Evolutionary conservation across 768 basidiomycete genomes (phyloP).

Genomic region (Mycena kentingensis): DNA sequence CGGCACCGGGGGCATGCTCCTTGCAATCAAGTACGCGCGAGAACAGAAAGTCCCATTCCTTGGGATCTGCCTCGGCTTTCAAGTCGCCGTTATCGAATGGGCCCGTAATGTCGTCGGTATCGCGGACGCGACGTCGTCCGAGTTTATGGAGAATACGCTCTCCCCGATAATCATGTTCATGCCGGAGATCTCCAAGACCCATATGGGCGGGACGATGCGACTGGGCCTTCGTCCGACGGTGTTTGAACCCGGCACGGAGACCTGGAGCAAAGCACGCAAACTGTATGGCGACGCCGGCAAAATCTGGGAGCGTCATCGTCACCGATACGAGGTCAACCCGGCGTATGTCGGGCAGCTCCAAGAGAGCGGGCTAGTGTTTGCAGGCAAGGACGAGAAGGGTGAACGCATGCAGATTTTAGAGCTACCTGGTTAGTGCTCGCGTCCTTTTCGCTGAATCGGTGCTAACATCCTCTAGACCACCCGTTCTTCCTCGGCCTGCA

Average conservation of each 20-base stretch:
- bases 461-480: constrained; percentile 60
- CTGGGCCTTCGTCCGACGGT: constrained; percentile 97
- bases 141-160: constrained; percentile 65
- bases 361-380: constrained; percentile 62
- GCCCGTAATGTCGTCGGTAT: constrained; percentile 80
- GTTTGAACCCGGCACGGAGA: constrained; percentile 69
- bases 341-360: constrained; percentile 73
- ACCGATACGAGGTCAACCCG: constrained; percentile 95
- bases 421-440: constrained; percentile 60
- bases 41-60: constrained; percentile 95
- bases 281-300: constrained; percentile 81
- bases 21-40: constrained; percentile 96
- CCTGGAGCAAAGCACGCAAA: constrained; percentile 71
- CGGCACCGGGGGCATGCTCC: constrained; percentile 96
- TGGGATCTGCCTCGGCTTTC: constrained; percentile 97
- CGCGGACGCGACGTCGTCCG: constrained; percentile 81
- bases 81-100: constrained; percentile 95
- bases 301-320: constrained; percentile 96
- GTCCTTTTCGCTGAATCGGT: not conserved
- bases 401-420: constrained; percentile 98
- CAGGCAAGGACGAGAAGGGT: constrained; percentile 91
- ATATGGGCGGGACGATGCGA: constrained; percentile 99
- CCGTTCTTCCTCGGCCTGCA: constrained; percentile 93
- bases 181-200: constrained; percentile 97
- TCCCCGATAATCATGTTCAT: constrained; percentile 91